A percentile compares a stretch with the other conserved stretches of the same genome.
These are phyloP conservation scores for Lenzites betulinus DNA, from an alignment of 768 basidiomycete genomes.

Conservation along the genomic window DNA sequence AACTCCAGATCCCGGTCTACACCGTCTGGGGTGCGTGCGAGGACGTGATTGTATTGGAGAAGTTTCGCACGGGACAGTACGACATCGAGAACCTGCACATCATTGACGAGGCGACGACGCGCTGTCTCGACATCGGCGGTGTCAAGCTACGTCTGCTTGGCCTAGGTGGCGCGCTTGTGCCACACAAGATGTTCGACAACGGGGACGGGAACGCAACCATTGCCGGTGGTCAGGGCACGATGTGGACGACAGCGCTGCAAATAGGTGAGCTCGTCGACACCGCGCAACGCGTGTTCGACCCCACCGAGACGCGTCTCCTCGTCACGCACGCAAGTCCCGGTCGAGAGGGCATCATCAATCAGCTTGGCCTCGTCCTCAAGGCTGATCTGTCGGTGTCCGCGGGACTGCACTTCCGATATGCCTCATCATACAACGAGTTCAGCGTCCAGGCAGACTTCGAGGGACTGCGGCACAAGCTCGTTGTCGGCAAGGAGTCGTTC, in stretches of 20 bases:
- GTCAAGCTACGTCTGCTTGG: conserved; percentile 94
- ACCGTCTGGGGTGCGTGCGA: conserved; percentile 98
- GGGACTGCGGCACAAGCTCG: conserved; percentile 80
- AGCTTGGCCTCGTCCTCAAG: conserved; percentile 88
- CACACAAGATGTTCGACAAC: conserved; percentile 94
- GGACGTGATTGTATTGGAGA: conserved; percentile 91
- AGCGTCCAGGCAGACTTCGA: conserved; percentile 90
- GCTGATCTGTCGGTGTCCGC: conserved; percentile 94
- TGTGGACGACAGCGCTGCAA: conserved; percentile 98
- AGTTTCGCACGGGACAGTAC: conserved; percentile 83
- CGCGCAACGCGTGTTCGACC: conserved; percentile 91
- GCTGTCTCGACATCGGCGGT: conserved; percentile 88
- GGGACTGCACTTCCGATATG: conserved; percentile 97
- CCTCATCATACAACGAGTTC: conserved; percentile 96
- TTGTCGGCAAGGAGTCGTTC: conserved; percentile 77
- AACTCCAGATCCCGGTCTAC: conserved; percentile 90
- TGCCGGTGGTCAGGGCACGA: conserved; percentile 95
- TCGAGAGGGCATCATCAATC: conserved; percentile 88
- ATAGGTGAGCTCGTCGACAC: conserved; percentile 98
- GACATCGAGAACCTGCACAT: conserved; percentile 88
- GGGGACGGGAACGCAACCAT: conserved; percentile 96
- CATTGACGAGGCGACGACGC: conserved; percentile 94
- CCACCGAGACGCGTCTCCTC: conserved; percentile 90
- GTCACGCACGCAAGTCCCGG: conserved; percentile 92
- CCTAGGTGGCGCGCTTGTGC: conserved; percentile 91